Base-by-base conservation (phyloP, 2,329 filamentous ascomycete species). In the Ceratocystis lukuohia region DNA sequence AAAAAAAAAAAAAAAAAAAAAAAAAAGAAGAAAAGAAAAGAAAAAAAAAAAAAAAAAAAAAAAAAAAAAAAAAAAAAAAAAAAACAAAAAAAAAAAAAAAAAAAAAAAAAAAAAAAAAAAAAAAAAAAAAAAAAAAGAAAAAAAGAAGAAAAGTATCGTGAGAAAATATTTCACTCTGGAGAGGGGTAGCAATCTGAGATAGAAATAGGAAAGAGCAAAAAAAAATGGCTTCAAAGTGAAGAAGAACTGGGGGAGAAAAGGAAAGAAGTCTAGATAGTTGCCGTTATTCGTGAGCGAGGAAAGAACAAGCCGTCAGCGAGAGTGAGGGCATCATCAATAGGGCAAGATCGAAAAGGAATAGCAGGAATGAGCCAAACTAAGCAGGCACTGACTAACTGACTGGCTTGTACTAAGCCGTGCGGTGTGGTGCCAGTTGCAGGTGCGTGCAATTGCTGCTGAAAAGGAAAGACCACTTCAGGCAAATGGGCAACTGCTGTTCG, bases 251-350 rank as follows among this genome's bases (percentile, higher is more conserved):
- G 20, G 45, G 33, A 65, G 30, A 44, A 65, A 25, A 59, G 53
- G 53, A 59, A 59, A 59, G 56, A 59, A 59, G 56, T 59, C 56
- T 59, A 59, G 28, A 33, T 50, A 17, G 25, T 25, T 64, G 62
- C 45, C 46, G 62, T 48, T 41, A 64, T 59, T 59, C 56, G 56
- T 59, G 17, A 59, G 30, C 5, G 25, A n/a, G 25, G 56, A 59
- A 59, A 20, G 56, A 59, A n/a, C 56, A 59, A 59, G n/a, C 15
- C 28, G 56, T n/a, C 25, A 37, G 28, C 15, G 33, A 15, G 56
- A 20, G 25, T 30, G 56, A 37, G 56, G 56, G 28, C 56, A 59
- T 37, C 30, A 59, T 59, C 56, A 30, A 10, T 30, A 20, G 28
- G 17, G n/a, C 56, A 37, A 12, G 10, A 56, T 56, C 50, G 4